Evolutionary conservation across 1,284 basidiomycete species (phyloP).

Genomic region (Pyrrhoderma lamaoense): DNA sequence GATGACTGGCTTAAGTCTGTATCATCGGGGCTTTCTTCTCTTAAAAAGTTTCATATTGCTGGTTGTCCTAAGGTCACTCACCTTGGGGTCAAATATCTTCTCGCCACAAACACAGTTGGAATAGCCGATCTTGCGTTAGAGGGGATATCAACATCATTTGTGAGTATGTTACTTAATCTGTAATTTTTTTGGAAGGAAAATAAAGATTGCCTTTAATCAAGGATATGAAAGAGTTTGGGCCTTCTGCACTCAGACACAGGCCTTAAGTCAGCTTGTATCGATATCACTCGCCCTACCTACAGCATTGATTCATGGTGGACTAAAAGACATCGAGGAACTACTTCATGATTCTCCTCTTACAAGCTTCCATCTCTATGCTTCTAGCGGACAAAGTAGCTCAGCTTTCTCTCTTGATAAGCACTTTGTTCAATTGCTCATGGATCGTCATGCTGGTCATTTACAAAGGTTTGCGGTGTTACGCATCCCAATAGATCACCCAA

Average conservation of each 20-base stretch:
- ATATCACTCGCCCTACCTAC: slow-evolving; percentile 51
- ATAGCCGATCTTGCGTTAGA: slow-evolving; percentile 53
- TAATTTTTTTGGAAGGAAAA: too few species aligned
- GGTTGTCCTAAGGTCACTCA: slow-evolving; percentile 67
- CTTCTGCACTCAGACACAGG: slow-evolving; percentile 29
- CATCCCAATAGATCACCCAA: slow-evolving; percentile 42
- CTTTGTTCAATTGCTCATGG: slow-evolving; percentile 45
- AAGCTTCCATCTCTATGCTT: slow-evolving; percentile 55
- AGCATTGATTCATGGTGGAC: slow-evolving; percentile 36
- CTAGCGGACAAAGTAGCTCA: slow-evolving; percentile 31
- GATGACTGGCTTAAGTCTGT: slow-evolving; percentile 44
- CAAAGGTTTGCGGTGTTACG: slow-evolving; percentile 57
- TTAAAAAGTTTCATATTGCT: slow-evolving; percentile 51
- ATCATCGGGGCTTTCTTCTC: slow-evolving; percentile 37
- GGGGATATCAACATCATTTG: slow-evolving; percentile 52
- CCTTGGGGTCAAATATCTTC: slow-evolving; percentile 42
- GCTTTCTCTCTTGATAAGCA: slow-evolving; percentile 31
- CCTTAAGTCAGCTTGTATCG: slow-evolving; percentile 40
- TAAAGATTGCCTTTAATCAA: slow-evolving; percentile 23
- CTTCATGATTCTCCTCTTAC: slow-evolving; percentile 44
- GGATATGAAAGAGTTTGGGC: slow-evolving; percentile 46
- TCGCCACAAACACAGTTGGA: slow-evolving; percentile 37
- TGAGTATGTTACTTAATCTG: slow-evolving; percentile 14
- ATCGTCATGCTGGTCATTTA: slow-evolving; percentile 42
- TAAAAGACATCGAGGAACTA: slow-evolving; percentile 35